These are phyloP conservation scores for Hypoxylon sp. DNA, from an alignment of 2,329 filamentous ascomycete genomes.

Conservation along the genomic window DNA sequence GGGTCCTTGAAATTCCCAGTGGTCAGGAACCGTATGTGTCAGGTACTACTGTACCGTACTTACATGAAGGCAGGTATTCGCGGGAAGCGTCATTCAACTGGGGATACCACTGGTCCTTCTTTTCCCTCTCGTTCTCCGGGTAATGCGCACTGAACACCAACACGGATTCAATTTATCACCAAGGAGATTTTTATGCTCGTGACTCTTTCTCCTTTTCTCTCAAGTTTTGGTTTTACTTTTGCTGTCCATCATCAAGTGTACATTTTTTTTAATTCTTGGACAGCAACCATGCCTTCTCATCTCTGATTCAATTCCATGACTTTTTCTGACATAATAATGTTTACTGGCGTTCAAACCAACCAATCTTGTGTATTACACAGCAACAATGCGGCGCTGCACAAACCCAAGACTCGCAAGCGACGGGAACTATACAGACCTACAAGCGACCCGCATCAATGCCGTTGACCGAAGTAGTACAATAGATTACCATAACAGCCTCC, in stretches of 20 bases:
- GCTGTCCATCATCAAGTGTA: conserved; percentile 1
- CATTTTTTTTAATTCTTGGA: neutral
- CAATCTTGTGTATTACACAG: conserved; percentile 17
- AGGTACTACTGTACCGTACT: conserved; percentile 22
- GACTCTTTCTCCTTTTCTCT: conserved; percentile 17
- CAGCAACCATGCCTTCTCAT: conserved; percentile 22
- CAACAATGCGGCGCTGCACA: conserved; percentile 40
- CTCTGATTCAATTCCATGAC: conserved; percentile 1
- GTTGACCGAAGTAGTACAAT: conserved; percentile 43
- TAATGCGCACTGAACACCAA: conserved; percentile 39
- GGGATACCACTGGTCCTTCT: neutral
- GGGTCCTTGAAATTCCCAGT: conserved; percentile 39
- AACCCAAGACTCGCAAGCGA: conserved; percentile 38
- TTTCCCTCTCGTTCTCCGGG: conserved; percentile 28
- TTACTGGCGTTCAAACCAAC: conserved; percentile 30
- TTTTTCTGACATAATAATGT: conserved; percentile 27
- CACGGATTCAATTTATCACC: conserved; percentile 27
- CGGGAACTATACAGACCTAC: conserved; percentile 41
- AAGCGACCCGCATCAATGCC: conserved; percentile 35
- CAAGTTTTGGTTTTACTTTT: conserved; percentile 1
- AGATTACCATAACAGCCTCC: conserved; percentile 50
- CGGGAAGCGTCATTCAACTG: conserved; percentile 9
- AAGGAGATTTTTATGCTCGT: conserved; percentile 15
- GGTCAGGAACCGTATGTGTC: conserved; percentile 33
- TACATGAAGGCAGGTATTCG: too few species aligned